These are phyloP conservation scores for Solanum lycopersicoides DNA, from an alignment of 257 asterid species.

Conservation along the genomic window DNA sequence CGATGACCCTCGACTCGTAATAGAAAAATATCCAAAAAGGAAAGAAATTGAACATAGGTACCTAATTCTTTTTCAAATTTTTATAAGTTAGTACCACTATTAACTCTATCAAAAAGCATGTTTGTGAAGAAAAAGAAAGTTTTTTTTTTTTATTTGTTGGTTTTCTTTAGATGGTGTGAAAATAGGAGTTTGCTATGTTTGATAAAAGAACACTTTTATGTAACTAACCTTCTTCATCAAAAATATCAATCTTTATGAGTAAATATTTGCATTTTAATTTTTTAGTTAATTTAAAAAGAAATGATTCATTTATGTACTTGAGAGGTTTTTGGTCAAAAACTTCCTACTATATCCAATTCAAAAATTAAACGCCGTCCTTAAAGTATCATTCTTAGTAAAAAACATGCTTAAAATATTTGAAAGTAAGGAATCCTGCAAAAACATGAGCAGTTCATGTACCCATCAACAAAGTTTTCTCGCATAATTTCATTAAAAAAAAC, in stretches of 20 bases:
- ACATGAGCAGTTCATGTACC: too few relatives aligned
- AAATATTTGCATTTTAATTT: background rate
- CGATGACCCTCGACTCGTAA: background rate
- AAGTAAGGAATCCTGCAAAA: too few relatives aligned
- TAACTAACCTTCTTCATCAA: background rate
- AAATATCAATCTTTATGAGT: background rate
- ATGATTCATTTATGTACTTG: too few relatives aligned
- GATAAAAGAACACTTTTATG: background rate
- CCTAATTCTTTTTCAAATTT: constrained; percentile 9
- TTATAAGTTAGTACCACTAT: background rate
- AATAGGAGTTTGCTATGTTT: background rate
- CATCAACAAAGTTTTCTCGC: too few relatives aligned
- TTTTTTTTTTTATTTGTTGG: background rate
- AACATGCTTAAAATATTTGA: too few relatives aligned
- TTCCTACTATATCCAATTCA: too few relatives aligned
- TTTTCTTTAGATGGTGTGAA: background rate
- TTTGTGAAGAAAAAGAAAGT: background rate
- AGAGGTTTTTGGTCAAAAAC: too few relatives aligned
- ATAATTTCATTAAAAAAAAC: too few relatives aligned
- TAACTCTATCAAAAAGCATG: background rate
- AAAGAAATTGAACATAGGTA: background rate
- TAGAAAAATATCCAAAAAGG: background rate
- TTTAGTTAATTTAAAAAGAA: too few relatives aligned
- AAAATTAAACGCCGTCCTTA: too few relatives aligned
- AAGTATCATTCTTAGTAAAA: too few relatives aligned